Evolutionary conservation across 2,329 filamentous ascomycete species (phyloP), one percentile per base, ranked within the genome.

Genomic region (Chaetomium sp.): DNA sequence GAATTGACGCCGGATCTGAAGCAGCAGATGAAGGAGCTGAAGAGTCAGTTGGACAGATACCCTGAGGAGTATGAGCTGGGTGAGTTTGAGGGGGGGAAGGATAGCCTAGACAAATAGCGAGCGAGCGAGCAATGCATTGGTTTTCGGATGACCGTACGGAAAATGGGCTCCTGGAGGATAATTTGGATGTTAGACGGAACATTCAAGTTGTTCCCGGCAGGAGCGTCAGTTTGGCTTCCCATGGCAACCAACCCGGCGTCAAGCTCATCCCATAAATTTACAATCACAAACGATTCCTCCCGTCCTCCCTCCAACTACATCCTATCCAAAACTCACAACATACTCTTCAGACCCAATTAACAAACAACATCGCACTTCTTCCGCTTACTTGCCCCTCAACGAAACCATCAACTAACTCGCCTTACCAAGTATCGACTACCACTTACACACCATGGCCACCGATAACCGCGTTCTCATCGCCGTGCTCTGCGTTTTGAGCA

Each of bases 1-100:
- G 82, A 90, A 46, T 64, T 96, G 63, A 96, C 91, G 0, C 70
- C 70, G 7, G 69, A 71, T 33, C 59, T 71, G 58, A 80, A 77
- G 69, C 79, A 74, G 43, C 94, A 99, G 76, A 91, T 89, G 75
- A 72, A 73, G 61, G 66, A 91, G 72, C 75, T 97, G 65, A 88
- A 77, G 67, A 79, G 82, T n/a, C 79, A 96, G 51, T 68, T 99
- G 50, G 84, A 92, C 63, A 85, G 80, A 64, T 99, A 97, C 73
- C 91, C 92, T 0, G 84, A 88, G 38, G 94, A 99, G 76, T 99
- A 99, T 71, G 91, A 97, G 70, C 68, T 69, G 1, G 63, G 60
- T 2, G 64, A 68, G 6, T 72, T 63, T 47, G 67, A 69, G 48
- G 68, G 66, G 0, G 70, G 70, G 0, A 65, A 58, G 49, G 64